Evolutionary conservation across 2,329 filamentous ascomycete species (phyloP), one percentile per base, ranked within the genome.

Genomic region (Pseudogymnoascus sp.): DNA sequence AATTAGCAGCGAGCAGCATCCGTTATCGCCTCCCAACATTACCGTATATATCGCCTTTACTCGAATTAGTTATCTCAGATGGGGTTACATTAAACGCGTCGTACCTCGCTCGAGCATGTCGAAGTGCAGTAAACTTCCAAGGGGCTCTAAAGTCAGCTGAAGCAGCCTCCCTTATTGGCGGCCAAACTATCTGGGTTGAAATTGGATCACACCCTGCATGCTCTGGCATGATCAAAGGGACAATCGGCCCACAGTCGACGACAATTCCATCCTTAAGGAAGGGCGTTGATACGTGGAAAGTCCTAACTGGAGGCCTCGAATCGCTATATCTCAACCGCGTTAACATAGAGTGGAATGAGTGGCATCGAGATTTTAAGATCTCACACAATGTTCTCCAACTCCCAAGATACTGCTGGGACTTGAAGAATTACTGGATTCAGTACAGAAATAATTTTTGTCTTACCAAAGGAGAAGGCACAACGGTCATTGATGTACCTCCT

Each of bases 171-270:
- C 74, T 81, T n/a, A 83, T 89, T 59, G 81, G 87, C 65, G 83
- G 85, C 67, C 84, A 87, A 74, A 89, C 86, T 2, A 80, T 85
- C 33, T 90, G 84, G 83, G 76, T 91, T 61, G 88, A 91, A 73
- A 76, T 90, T 65, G 88, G 88, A n/a, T 86, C 88, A 35, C 85
- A 89, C 69, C 86, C 87, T 0, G 84, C 82, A 6, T 80, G 50
- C 26, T 56, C 50, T 33, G 88, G 61, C 6, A 56, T 56, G 50
- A 22, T 56, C n/a, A 56, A 56, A 35, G 50, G 50, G 81, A 81
- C 50, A 1, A 33, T 56, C 4, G 50, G 50, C 24, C 73, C 76
- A 7, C 68, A 59, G 67, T 68, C 43, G 50, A 64, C 33, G 65
- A 60, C 19, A 67, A 38, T 79, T 12, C 76, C 80, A 16, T 82